Base-by-base conservation (phyloP, 768 basidiomycete genomes). In the Gloeopeniophorella convolvens region DNA sequence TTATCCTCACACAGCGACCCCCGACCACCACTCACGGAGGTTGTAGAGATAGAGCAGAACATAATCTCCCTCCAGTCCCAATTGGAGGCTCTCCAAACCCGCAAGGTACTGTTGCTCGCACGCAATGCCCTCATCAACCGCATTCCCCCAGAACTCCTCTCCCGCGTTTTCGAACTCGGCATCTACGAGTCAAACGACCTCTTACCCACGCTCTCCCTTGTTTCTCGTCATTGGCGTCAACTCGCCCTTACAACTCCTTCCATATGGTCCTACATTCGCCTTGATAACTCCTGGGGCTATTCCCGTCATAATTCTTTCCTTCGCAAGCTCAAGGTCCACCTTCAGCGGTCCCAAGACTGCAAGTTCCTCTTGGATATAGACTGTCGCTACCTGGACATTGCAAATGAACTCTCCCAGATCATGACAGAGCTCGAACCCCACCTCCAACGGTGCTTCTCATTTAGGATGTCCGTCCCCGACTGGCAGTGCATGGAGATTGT, bases 191-290 rank as follows among this genome's bases (percentile, higher is more conserved):
- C 50, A 37, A 37, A 58, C 16, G 54, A 62, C 2, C 56, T 64
- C 32, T 42, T 63, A 8, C 52, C 51, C 3, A 42, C 24, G 8
- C 33, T 65, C 16, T 62, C 58, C 18, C 58, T 62, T n/a, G 63
- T 66, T 9, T 66, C 60, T 16, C 58, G 37, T 8, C 57, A 53
- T 21, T 67, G 66, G 66, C 42, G 62, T 16, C 40, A 56, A 31
- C 42, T 65, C 28, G 54, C 60, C 1, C 56, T 67, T 5, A 42
- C 57, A 8, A 64, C 60, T 3, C 60, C 65, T 5, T 42, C 56
- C 4, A 43, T 67, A 11, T 67, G 66, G 65, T 56, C 65, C 6
- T 63, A 64, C 48, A 63, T 65, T 39, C 45, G 60, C 23, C 63
- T 66, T 30, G 62, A 66, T 41, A 37, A 54, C 32, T 41, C 47